Evolutionary conservation across 2,329 filamentous ascomycete genomes (phyloP), one percentile per base, ranked within the genome.

Genomic region (Aureobasidium sp.): DNA sequence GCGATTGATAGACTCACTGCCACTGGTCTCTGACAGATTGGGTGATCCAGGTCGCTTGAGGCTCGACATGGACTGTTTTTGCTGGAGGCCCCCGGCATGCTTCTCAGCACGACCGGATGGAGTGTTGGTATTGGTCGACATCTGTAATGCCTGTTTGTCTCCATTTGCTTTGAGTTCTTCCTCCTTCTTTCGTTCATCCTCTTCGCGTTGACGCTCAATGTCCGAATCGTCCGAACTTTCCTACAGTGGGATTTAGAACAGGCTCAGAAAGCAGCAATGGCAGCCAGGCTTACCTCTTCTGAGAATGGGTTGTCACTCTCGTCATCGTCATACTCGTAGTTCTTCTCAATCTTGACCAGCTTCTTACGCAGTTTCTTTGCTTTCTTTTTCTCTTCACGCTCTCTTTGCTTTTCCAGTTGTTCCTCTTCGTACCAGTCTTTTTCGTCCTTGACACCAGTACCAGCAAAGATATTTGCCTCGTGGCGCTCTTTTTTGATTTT

Each of bases 31-130:
- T 1, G 91, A 97, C 36, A 89, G 81, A 66, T 92, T 88, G 3
- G 92, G 91, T 17, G 91, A 96, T 20, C 91, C 91, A 36, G 90
- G 83, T 34, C 93, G 87, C 77, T 97, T 97, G 58, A 93, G 82
- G 6, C 76, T 70, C 12, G 77, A 71, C 37, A 82, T 70, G 3
- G 79, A 74, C 36, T 82, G 70, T 69, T 82, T 83, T 60, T 78
- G 68, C 17, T 79, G 69, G 67, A 85, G 80, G 5, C 70, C 73
- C 66, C 80, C 77, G 66, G 84, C 84, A 44, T 77, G 66, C 57
- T 77, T 72, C 67, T 79, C 80, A 51, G 77, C 75, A 36, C 81
- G 80, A 41, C 83, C 83, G 36, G 81, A 85, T 1, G 86, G 86
- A 2, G 86, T 88, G 67, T 81, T 89, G 73, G 90, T 92, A 0